phyloP scores from a whole-genome alignment of 176 grass and related monocot species.

The Oryza longistaminata region DNA sequence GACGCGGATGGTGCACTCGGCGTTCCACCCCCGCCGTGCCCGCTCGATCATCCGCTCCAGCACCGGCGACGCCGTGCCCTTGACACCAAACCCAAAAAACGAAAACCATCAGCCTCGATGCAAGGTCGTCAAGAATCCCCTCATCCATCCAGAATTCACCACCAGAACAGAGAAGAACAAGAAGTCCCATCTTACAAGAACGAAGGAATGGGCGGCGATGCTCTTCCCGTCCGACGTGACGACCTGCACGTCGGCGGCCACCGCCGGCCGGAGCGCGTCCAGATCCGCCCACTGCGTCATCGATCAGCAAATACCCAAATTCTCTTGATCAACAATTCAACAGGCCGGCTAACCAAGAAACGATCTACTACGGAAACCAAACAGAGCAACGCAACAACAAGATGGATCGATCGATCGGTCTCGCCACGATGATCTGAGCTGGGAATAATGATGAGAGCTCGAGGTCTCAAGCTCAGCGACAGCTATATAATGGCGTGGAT shows the following conservation, averaged over 20 bases:
- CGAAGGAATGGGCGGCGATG: constrained; percentile 70
- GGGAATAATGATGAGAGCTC: neutral
- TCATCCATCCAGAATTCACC: neutral
- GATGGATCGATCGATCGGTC: neutral
- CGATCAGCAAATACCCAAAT: neutral
- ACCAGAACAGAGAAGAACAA: neutral
- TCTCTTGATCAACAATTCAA: neutral
- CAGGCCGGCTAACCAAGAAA: neutral
- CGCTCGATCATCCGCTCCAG: constrained; percentile 71
- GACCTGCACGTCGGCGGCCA: constrained; percentile 57
- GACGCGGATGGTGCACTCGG: constrained; percentile 51
- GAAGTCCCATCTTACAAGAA: constrained; percentile 51
- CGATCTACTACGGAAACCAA: neutral
- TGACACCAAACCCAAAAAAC: neutral
- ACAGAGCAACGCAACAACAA: neutral
- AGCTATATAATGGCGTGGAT: constrained; percentile 27
- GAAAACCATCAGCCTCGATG: neutral
- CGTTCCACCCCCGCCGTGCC: constrained; percentile 35
- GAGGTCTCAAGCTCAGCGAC: neutral
- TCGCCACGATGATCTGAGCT: neutral
- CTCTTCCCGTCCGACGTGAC: constrained; percentile 74
- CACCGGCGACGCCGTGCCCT: constrained; percentile 77
- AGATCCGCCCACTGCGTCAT: constrained; percentile 33
- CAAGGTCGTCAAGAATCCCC: neutral
- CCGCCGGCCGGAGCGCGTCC: constrained; percentile 38